Evolutionary conservation across 225 moss, liverwort and hornwort species (phyloP), one percentile per base, ranked within the genome.

Genomic region (Sphagnum contortum): DNA sequence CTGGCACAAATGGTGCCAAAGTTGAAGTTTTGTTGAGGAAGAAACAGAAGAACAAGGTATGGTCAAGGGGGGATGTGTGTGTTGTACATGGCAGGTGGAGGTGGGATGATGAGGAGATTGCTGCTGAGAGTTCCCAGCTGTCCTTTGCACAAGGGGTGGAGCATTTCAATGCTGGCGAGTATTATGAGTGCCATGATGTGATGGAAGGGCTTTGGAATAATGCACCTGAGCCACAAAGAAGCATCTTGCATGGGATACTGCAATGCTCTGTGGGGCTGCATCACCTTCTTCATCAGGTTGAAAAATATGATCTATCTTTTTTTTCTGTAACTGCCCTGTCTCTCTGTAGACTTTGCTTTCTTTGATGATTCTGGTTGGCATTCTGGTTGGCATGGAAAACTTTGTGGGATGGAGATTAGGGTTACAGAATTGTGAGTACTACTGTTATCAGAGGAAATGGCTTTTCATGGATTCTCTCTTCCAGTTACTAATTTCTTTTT

Each of bases 161-260:
- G 68, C 50, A 84, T 52, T 93, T 98, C 68, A 98, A 98, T 65
- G 78, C 90, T 3, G 92, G 90, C 52, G 89, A 98, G 50, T 98
- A 98, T 67, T 98, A 93, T 46, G 72, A 73, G 66, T 93, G 96
- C 71, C 96, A 98, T 52, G 93, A 98, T 65, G 74, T 91, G 57
- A 79, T 98, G 57, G 96, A 98, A 72, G 84, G 87, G 46, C 69
- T 98, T 58, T 98, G 96, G 96, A 98, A 98, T 72, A 79, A 91
- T 57, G 84, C 96, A 8, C 73, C 47, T 59, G 96, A 98, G 59
- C 93, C 90, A 5, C 93, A 87, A 66, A 76, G 96, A 54, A 84
- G 83, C 70, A 67, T 91, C 51, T 70, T 92, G 67, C 96, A 98
- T 73, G 96, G 96, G 53, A 91, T 98, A 75, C 73, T 98, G 65